Conservation (phyloP, 148 eudicot species). For the Chenopodium album region DNA sequence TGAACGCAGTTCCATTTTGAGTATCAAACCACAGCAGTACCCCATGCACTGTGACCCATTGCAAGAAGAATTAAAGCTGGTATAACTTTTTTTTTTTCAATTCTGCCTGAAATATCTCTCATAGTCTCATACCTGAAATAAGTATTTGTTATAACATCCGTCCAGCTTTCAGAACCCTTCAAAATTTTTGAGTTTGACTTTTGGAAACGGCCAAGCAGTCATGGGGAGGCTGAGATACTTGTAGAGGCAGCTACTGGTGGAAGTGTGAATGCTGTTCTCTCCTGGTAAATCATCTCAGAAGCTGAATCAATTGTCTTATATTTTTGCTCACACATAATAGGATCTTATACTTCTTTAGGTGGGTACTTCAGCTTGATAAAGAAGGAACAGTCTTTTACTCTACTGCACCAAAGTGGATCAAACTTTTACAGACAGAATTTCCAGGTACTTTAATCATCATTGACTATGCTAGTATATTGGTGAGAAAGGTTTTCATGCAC, state of each 20-base stretch:
- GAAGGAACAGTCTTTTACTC: slow-evolving; percentile 82
- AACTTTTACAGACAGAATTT: slow-evolving; percentile 26
- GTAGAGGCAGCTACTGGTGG: slow-evolving; percentile 67
- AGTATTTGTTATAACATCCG: slow-evolving; percentile 38
- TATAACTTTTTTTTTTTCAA: slow-evolving; percentile 22
- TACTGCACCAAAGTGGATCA: slow-evolving; percentile 77
- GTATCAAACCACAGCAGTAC: slow-evolving; percentile 54
- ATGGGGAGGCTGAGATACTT: slow-evolving; percentile 46
- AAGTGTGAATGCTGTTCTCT: slow-evolving; percentile 74
- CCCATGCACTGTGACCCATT: slow-evolving; percentile 84
- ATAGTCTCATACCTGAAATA: neutral
- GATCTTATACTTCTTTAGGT: slow-evolving; percentile 46
- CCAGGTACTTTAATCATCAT: slow-evolving; percentile 28
- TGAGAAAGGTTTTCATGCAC: neutral
- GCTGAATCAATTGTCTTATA: slow-evolving; percentile 2
- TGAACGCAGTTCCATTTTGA: slow-evolving; percentile 39
- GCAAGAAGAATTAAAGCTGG: slow-evolving; percentile 67
- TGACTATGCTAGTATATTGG: neutral
- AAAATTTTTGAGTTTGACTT: slow-evolving; percentile 89
- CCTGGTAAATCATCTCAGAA: slow-evolving; percentile 61
- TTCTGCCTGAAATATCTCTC: neutral
- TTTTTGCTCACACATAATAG: neutral
- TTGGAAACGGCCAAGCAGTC: slow-evolving; percentile 88
- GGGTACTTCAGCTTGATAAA: slow-evolving; percentile 89
- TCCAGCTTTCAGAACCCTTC: slow-evolving; percentile 98